A percentile compares a stretch with the other conserved stretches of the same genome.
Evolutionary conservation across 495 filamentous ascomycete genomes (phyloP).

Genomic region (Echria macrotheca): DNA sequence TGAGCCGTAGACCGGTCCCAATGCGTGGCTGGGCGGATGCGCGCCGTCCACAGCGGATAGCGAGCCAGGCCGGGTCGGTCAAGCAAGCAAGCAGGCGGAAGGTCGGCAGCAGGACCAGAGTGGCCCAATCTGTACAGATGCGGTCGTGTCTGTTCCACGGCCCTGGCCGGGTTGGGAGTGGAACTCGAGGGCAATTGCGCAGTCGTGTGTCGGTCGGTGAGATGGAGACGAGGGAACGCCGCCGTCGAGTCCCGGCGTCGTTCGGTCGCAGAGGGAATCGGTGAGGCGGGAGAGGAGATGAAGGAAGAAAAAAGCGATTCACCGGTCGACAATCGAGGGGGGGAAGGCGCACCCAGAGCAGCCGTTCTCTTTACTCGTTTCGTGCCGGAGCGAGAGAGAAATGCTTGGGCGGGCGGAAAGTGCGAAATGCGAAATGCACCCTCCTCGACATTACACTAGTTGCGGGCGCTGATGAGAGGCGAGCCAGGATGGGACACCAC

Average conservation of each 20-base stretch:
- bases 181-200: too few relatives aligned
- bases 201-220: constrained; percentile 6
- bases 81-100: too few relatives aligned
- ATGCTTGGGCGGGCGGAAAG: constrained; percentile 11
- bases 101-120: too few relatives aligned
- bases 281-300: constrained; percentile 25
- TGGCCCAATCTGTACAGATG: too few relatives aligned
- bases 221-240: constrained; percentile 21
- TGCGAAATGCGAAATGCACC: constrained; percentile 10
- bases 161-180: too few relatives aligned
- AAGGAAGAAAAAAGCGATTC: constrained; percentile 25
- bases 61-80: too few relatives aligned
- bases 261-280: constrained; percentile 26
- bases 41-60: too few relatives aligned
- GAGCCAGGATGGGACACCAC: too few relatives aligned
- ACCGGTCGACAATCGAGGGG: constrained; percentile 25
- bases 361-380: constrained; percentile 7
- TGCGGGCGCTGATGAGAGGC: too few relatives aligned
- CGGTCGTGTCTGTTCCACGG: too few relatives aligned
- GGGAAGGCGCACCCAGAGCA: constrained; percentile 21
- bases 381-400: constrained; percentile 10
- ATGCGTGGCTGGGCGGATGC: too few relatives aligned
- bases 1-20: too few relatives aligned
- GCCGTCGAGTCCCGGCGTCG: constrained; percentile 8
- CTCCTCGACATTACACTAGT: neutral